A percentile compares a stretch with the other conserved stretches of the same genome.
Evolutionary conservation across 768 basidiomycete genomes (phyloP).

Genomic region (Tylopilus subfusipes): DNA sequence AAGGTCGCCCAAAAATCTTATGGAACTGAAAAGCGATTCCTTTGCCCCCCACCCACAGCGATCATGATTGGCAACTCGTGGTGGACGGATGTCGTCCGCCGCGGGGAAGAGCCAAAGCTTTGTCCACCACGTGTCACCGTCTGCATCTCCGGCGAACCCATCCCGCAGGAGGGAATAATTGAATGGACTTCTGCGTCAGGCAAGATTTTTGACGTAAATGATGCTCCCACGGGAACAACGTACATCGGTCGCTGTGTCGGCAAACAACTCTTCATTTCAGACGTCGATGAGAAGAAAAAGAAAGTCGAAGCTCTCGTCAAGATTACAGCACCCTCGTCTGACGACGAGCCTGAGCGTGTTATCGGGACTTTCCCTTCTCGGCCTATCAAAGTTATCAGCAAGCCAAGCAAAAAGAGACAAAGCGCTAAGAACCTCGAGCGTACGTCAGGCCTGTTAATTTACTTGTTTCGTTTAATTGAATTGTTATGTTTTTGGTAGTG

Average conservation of each 20-base stretch:
- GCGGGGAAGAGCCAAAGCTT: slow-evolving; percentile 70
- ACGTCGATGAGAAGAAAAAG: slow-evolving; percentile 93
- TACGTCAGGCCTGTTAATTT: slow-evolving; percentile 42
- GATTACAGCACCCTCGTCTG: slow-evolving; percentile 74
- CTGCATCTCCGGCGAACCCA: slow-evolving; percentile 87
- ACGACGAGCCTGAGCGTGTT: slow-evolving; percentile 77
- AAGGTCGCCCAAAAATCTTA: slow-evolving; percentile 98
- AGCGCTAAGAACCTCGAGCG: slow-evolving; percentile 90
- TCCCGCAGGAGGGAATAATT: slow-evolving; percentile 78
- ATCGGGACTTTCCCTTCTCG: slow-evolving; percentile 89
- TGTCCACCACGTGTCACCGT: slow-evolving; percentile 80
- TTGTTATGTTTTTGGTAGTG: slow-evolving; percentile 45
- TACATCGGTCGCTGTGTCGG: slow-evolving; percentile 92
- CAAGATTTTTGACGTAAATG: slow-evolving; percentile 76
- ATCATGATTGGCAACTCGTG: slow-evolving; percentile 92
- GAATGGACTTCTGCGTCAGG: slow-evolving; percentile 88
- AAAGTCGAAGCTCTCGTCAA: slow-evolving; percentile 92
- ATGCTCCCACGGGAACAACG: slow-evolving; percentile 77
- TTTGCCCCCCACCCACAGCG: slow-evolving; percentile 91
- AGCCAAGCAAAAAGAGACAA: slow-evolving; percentile 95
- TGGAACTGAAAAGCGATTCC: slow-evolving; percentile 92
- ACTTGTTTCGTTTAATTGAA: slow-evolving; percentile 11
- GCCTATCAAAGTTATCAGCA: slow-evolving; percentile 98
- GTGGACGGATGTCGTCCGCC: slow-evolving; percentile 81
- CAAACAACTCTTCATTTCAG: slow-evolving; percentile 92